Evolutionary conservation across 139 green algal genomes (phyloP).

Genomic region (Micractinium conductrix): DNA sequence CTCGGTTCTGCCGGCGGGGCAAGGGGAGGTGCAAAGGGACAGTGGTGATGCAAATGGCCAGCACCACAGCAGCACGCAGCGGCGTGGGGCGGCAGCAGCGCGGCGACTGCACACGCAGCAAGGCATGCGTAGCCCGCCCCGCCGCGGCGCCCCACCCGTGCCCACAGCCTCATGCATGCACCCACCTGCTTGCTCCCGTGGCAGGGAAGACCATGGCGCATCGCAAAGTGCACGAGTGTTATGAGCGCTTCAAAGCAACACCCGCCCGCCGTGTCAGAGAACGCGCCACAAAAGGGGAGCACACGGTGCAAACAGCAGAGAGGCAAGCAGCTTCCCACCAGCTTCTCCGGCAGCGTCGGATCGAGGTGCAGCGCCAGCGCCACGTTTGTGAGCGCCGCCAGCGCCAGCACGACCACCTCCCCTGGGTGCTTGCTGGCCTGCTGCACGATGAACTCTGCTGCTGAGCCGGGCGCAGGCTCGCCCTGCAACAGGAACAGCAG

Average conservation of each 20-base stretch:
- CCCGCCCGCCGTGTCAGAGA: too few species aligned
- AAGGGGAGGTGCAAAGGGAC: background rate
- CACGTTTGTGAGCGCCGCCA: conserved; percentile 90
- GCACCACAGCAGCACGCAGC: background rate
- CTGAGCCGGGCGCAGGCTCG: conserved; percentile 34
- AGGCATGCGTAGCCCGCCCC: too few species aligned
- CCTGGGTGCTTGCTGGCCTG: conserved; percentile 57
- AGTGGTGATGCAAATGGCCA: background rate
- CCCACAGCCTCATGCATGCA: too few species aligned
- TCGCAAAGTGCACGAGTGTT: too few species aligned
- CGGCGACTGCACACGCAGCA: too few species aligned
- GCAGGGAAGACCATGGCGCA: too few species aligned
- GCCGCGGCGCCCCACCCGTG: too few species aligned
- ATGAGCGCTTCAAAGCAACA: too few species aligned
- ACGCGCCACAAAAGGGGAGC: too few species aligned
- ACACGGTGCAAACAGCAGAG: too few species aligned
- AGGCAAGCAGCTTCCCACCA: conserved; percentile 38
- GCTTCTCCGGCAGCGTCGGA: conserved; percentile 57
- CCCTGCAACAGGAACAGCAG: too few species aligned
- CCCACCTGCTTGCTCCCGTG: too few species aligned
- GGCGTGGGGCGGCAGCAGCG: background rate
- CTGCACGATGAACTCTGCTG: conserved; percentile 83
- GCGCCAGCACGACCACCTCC: conserved; percentile 76
- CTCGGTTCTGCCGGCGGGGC: conserved; percentile 40
- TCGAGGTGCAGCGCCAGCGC: conserved; percentile 81